Conservation (phyloP, 1,284 basidiomycete species). For the Hemileia vastatrix region DNA sequence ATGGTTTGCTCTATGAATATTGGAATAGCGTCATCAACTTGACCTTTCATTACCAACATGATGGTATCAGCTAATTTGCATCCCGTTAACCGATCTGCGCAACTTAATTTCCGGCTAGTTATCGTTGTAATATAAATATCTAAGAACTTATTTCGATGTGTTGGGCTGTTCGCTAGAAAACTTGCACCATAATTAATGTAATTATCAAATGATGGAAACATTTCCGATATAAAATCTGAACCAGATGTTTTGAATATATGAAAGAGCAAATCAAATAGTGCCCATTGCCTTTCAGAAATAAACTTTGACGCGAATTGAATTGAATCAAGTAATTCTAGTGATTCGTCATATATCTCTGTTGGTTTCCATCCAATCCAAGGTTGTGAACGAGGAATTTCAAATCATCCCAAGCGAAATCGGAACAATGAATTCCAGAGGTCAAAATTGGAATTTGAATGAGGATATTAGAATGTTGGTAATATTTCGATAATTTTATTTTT, state of each 20-base stretch:
- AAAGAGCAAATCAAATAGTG: constrained; percentile 71
- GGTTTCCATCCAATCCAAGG: neutral
- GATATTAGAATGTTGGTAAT: no score
- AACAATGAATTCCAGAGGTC: neutral
- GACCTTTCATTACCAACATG: constrained; percentile 65
- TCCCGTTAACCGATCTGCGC: constrained; percentile 69
- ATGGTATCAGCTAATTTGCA: constrained; percentile 76
- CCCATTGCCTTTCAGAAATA: constrained; percentile 75
- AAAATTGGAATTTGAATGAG: no score
- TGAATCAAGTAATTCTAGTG: constrained; percentile 74
- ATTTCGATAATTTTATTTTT: no score
- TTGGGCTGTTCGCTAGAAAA: constrained; percentile 59
- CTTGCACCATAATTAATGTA: constrained; percentile 76
- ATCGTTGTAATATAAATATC: constrained; percentile 75
- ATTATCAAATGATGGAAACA: constrained; percentile 81
- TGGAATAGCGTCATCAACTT: constrained; percentile 59
- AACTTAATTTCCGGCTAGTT: constrained; percentile 63
- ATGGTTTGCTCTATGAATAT: constrained; percentile 57
- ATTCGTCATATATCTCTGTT: constrained; percentile 73
- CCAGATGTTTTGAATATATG: constrained; percentile 73
- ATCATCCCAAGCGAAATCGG: neutral
- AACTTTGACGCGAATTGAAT: constrained; percentile 70
- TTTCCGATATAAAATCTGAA: constrained; percentile 72
- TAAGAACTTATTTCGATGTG: constrained; percentile 69
- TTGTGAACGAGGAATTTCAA: neutral